These are phyloP conservation scores for Rubia tinctorum DNA, from an alignment of 305 asterid species.

Conservation along the genomic window DNA sequence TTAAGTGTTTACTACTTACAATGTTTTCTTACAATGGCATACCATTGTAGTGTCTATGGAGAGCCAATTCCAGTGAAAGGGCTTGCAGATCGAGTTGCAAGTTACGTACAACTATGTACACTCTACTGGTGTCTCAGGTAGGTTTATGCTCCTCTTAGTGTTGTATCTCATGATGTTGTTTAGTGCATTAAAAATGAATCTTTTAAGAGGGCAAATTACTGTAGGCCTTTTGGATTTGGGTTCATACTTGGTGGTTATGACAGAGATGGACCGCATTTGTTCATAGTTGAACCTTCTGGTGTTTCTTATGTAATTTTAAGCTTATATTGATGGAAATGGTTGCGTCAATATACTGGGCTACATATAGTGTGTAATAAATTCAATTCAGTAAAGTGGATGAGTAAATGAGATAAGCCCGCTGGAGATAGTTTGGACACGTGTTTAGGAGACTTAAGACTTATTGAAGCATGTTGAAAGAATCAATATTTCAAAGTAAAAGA, in stretches of 20 bases:
- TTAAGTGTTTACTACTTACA: neutral
- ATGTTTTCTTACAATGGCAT: too few relatives aligned
- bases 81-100: conserved; percentile 97
- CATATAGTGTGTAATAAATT: too few relatives aligned
- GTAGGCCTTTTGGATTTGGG: conserved; percentile 97
- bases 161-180: conserved; percentile 7
- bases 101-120: conserved; percentile 92
- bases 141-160: conserved; percentile 17
- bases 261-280: conserved; percentile 92
- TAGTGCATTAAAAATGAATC: conserved; percentile 17
- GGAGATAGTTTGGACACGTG: too few relatives aligned
- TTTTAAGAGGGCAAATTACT: conserved; percentile 15
- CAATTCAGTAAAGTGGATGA: too few relatives aligned
- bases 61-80: conserved; percentile 91
- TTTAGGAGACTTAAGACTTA: neutral
- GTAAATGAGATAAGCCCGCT: too few relatives aligned
- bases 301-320: conserved; percentile 62
- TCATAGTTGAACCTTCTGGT: conserved; percentile 94
- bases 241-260: conserved; percentile 96
- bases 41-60: conserved; percentile 66
- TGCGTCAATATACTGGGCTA: too few relatives aligned
- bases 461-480: too few relatives aligned
- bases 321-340: neutral
- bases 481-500: too few relatives aligned
- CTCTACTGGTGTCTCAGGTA: conserved; percentile 99